phyloP scores from a whole-genome alignment of 2,329 filamentous ascomycete species.

The Thyridium curvatum region DNA sequence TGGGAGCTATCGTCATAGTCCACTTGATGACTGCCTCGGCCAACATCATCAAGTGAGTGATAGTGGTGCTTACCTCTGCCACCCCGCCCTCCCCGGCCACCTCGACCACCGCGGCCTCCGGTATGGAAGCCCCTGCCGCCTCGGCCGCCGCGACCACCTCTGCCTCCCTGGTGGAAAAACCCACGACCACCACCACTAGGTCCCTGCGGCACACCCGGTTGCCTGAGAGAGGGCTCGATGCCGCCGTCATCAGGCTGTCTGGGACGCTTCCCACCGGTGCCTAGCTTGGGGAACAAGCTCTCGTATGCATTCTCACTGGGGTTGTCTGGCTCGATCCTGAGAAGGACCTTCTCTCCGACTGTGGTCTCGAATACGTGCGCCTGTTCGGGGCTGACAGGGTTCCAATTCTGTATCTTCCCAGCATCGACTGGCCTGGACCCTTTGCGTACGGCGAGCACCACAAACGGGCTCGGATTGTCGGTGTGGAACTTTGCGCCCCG shows the following conservation, averaged over 20 bases:
- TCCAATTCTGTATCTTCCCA: conserved; percentile 76
- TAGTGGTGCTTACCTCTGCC: conserved; percentile 6
- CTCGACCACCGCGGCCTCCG: conserved; percentile 1
- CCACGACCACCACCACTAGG: background rate
- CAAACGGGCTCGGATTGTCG: conserved; percentile 69
- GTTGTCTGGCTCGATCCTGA: conserved; percentile 72
- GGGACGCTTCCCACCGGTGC: background rate
- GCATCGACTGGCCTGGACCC: conserved; percentile 74
- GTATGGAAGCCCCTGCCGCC: conserved; percentile 5
- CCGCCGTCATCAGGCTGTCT: background rate
- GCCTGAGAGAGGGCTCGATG: background rate
- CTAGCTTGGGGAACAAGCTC: conserved; percentile 40
- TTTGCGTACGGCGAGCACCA: conserved; percentile 76
- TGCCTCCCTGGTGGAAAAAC: conserved; percentile 2
- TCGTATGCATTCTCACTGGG: conserved; percentile 57
- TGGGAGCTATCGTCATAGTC: conserved; percentile 2
- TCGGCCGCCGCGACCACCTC: conserved; percentile 2
- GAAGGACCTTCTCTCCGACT: conserved; percentile 78
- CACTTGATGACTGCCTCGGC: conserved; percentile 2
- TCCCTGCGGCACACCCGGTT: background rate
- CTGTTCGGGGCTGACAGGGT: conserved; percentile 64
- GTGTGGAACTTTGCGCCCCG: conserved; percentile 59
- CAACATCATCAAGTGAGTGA: conserved; percentile 11
- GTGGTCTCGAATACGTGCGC: conserved; percentile 73
- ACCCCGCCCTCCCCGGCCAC: conserved; percentile 1